Conservation (phyloP, 768 basidiomycete genomes). For the Hirschioporus abietinus region DNA sequence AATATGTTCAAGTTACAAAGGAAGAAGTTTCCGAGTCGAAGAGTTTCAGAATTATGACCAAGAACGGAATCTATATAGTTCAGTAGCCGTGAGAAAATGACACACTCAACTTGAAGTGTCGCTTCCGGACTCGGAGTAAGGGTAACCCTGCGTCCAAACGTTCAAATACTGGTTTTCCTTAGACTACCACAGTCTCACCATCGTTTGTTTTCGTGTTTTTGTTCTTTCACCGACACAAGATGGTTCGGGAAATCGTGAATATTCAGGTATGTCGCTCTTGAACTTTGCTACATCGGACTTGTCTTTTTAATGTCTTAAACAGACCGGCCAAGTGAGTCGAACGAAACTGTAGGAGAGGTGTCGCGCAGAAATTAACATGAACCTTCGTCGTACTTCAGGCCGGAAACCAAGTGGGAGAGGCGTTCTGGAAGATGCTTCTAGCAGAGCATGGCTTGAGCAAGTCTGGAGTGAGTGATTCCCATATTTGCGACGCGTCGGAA, state of each 20-base stretch:
- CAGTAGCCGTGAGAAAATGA: background rate
- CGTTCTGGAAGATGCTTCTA: constrained; percentile 87
- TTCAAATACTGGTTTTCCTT: background rate
- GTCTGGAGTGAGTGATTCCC: constrained; percentile 48
- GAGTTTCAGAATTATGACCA: background rate
- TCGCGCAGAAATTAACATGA: background rate
- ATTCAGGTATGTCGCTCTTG: constrained; percentile 47
- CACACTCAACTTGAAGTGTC: background rate
- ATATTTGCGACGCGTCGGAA: background rate
- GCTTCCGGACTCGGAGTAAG: background rate
- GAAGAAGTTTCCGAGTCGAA: too few species aligned
- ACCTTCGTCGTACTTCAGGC: constrained; percentile 36
- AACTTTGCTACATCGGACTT: background rate
- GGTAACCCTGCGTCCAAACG: background rate
- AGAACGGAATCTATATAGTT: background rate
- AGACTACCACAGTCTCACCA: background rate
- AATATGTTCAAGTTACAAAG: background rate
- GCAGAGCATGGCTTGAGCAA: constrained; percentile 80
- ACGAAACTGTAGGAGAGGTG: constrained; percentile 2
- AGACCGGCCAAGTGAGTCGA: constrained; percentile 70
- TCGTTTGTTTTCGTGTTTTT: constrained; percentile 5
- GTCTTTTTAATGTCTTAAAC: constrained; percentile 11
- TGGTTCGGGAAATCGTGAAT: constrained; percentile 81
- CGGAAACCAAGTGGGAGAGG: constrained; percentile 75
- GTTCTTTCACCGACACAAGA: constrained; percentile 23